Evolutionary conservation across 129 eudicot genomes (phyloP), one percentile per base, ranked within the genome.

Genomic region (Logfia minima): DNA sequence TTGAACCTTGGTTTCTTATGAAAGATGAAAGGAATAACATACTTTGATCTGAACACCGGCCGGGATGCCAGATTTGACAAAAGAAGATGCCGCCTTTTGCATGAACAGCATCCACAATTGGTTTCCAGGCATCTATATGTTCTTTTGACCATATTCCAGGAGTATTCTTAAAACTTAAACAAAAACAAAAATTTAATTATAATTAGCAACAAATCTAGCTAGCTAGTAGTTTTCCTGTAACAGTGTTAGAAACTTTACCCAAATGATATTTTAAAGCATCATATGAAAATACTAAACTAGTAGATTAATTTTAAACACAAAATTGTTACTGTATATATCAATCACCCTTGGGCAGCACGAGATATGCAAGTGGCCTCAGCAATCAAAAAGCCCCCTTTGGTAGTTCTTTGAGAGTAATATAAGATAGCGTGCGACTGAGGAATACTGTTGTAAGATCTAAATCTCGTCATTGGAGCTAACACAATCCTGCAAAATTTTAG

Each of bases 121-220:
- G 82, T 82, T 77, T 86, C 90, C 87, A 86, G n/a, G 87, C 85
- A 16, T 86, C 83, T 23, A 86, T 75, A 22, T 86, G 85, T 69
- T 83, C 83, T 75, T 80, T 76, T 31, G 84, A 69, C 83, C 84
- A 83, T 39, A 86, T 79, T 0, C 90, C 90, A 55, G 90, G 90
- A 17, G 76, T 34, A 17, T 55, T 35, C 5, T 74, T 84, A 77
- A 43, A 86, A 72, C 86, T 85, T 67, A 23, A 79, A 56, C 18
- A 34, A 61, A 37, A 55, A 53, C 22, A 14, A 55, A 55, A 9
- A 52, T 2, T 5, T 35, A 29, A 1, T 11, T 43, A 43, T 11
- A 10, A 10, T 43, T 2, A 45, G 53, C 53, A 45, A 45, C 53
- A 45, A 1, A 45, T 2, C 0, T 45, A 45, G 1, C 10, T 0